These are phyloP conservation scores for Alternaria arbusti DNA, from an alignment of 2,329 filamentous ascomycete genomes.

Conservation along the genomic window DNA sequence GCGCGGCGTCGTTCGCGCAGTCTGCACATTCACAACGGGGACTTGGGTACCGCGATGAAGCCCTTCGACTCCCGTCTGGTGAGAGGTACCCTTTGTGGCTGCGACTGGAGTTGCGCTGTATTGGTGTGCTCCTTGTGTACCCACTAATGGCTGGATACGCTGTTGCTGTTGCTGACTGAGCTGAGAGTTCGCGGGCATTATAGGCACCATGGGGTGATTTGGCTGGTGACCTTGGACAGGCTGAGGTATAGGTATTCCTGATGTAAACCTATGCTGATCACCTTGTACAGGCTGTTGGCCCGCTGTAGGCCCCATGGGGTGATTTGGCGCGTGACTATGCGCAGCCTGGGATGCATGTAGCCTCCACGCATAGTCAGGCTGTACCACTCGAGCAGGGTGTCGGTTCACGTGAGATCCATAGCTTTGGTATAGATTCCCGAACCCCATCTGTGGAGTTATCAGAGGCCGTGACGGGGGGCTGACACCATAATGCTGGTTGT, in stretches of 20 bases:
- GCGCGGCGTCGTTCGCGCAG: background rate
- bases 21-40: background rate
- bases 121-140: background rate
- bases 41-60: background rate
- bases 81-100: background rate
- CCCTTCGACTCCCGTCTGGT: background rate
- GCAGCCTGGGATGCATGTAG: background rate
- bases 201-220: background rate
- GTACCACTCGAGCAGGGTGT: background rate
- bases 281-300: background rate
- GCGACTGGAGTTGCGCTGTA: background rate
- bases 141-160: fast-evolving
- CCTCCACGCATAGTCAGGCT: too few species aligned
- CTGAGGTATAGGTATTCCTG: background rate
- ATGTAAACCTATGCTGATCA: background rate
- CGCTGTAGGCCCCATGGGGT: background rate
- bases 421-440: background rate
- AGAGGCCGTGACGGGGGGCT: background rate
- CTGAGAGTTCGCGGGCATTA: fast-evolving
- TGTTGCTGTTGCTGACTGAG: background rate
- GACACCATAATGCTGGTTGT: background rate
- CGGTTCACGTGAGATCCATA: background rate
- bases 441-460: too few species aligned
- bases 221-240: background rate
- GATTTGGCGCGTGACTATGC: fast-evolving